Percentiles rank a stretch among this genome's conserved stretches.
Evolutionary conservation across 140 eudicot species (phyloP).

Genomic region (Erigeron philadelphicus): DNA sequence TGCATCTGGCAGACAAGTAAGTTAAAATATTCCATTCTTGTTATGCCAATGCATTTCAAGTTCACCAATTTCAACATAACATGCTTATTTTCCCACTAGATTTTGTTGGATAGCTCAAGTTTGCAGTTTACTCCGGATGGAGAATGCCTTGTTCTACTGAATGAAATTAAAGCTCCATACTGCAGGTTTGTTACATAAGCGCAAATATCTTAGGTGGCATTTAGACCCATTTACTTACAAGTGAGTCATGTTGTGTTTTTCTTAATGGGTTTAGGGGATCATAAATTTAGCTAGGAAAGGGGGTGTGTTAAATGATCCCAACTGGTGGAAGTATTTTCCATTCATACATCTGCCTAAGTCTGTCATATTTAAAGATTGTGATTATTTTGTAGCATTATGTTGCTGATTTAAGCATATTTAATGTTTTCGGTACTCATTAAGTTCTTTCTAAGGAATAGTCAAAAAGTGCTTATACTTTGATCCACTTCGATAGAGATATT

Average conservation of each 20-base stretch:
- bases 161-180: constrained; percentile 56
- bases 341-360: not conserved
- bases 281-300: not conserved
- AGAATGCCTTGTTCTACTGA: constrained; percentile 52
- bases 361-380: not conserved
- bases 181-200: constrained; percentile 55
- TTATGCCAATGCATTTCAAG: not conserved
- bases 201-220: not conserved
- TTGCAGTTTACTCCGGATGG: constrained; percentile 85
- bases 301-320: not conserved
- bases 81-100: constrained; percentile 39
- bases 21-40: constrained; percentile 22
- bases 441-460: not conserved
- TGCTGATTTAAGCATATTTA: not conserved
- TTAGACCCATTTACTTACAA: not conserved
- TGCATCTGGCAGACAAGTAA: constrained; percentile 60
- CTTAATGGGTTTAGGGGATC: not conserved
- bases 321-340: not conserved
- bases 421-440: not conserved
- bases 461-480: not conserved
- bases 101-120: constrained; percentile 46
- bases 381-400: not conserved
- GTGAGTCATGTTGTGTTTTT: not conserved
- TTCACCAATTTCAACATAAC: not conserved
- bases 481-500: not conserved